phyloP scores from a whole-genome alignment of 1,139 yeast genomes.

The Taphrina flavorubra region DNA sequence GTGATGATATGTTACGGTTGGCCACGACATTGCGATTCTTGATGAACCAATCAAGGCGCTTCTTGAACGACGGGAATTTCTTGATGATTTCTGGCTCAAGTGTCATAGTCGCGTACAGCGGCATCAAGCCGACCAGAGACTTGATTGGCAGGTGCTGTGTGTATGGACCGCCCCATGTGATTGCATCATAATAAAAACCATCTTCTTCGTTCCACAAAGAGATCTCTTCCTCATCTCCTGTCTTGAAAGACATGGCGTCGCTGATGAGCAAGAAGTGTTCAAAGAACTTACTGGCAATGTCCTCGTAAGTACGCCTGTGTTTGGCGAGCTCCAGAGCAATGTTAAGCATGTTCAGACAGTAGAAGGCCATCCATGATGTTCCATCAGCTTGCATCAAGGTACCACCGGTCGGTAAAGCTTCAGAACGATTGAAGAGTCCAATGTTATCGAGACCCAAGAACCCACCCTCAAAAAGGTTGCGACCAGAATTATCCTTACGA shows the following conservation, averaged over 20 bases:
- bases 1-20: conserved; percentile 87
- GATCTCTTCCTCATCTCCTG: conserved; percentile 63
- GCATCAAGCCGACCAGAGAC: conserved; percentile 90
- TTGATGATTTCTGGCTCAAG: conserved; percentile 83
- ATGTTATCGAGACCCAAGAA: conserved; percentile 92
- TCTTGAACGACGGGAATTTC: conserved; percentile 81
- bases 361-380: conserved; percentile 99
- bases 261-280: conserved; percentile 92
- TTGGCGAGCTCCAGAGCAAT: conserved; percentile 91
- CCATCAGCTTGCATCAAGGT: conserved; percentile 92
- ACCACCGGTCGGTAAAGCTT: conserved; percentile 94
- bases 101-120: conserved; percentile 87
- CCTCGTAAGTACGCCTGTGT: conserved; percentile 85
- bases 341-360: conserved; percentile 87
- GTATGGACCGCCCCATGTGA: conserved; percentile 77
- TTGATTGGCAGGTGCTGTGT: conserved; percentile 81
- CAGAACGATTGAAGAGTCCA: conserved; percentile 92
- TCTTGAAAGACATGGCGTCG: conserved; percentile 87
- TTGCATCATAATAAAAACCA: conserved; percentile 89
- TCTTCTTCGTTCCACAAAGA: conserved; percentile 86
- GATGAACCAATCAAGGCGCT: conserved; percentile 85
- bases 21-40: conserved; percentile 74
- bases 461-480: conserved; percentile 93
- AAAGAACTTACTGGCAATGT: conserved; percentile 92
- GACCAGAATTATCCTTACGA: conserved; percentile 85